These are phyloP conservation scores for Cutaneotrichosporon sp. DNA, from an alignment of 1,284 basidiomycete genomes.

Conservation along the genomic window DNA sequence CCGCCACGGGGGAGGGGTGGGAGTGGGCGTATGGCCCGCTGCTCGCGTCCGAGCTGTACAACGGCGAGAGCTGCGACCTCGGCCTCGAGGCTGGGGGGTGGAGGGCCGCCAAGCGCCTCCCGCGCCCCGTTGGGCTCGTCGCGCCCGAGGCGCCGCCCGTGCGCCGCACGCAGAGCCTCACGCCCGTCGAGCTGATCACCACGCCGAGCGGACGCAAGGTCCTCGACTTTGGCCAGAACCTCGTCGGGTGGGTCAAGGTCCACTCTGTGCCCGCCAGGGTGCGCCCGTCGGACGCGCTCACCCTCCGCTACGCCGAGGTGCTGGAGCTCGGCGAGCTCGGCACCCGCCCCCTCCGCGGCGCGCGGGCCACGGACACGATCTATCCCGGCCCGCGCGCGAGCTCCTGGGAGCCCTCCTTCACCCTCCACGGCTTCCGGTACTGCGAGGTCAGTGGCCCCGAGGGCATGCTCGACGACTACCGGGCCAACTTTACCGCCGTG, in stretches of 20 bases:
- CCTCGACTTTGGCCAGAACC: slow-evolving; percentile 46
- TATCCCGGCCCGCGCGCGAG: slow-evolving; percentile 24
- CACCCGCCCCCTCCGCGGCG: slow-evolving; percentile 32
- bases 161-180: slow-evolving; percentile 26
- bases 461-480: slow-evolving; percentile 13
- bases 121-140: slow-evolving; percentile 26
- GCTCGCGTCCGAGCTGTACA: slow-evolving; percentile 36
- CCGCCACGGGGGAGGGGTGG: slow-evolving; percentile 31
- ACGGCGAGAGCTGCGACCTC: slow-evolving; percentile 39
- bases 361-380: slow-evolving; percentile 28
- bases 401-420: slow-evolving; percentile 40
- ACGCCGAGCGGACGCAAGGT: slow-evolving; percentile 39
- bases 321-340: slow-evolving; percentile 43
- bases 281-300: not conserved
- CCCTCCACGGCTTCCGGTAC: slow-evolving; percentile 46
- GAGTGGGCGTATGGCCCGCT: slow-evolving; percentile 26
- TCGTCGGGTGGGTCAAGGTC: slow-evolving; percentile 45
- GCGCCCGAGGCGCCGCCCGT: slow-evolving; percentile 40
- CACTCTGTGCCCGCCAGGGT: no score
- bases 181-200: slow-evolving; percentile 30
- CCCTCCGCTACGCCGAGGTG: slow-evolving; percentile 39
- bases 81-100: no score
- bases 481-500: slow-evolving; percentile 30
- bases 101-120: slow-evolving; percentile 16
- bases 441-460: no score